phyloP scores from a whole-genome alignment of 2,329 filamentous ascomycete species.

The Epichloe uncinata region DNA sequence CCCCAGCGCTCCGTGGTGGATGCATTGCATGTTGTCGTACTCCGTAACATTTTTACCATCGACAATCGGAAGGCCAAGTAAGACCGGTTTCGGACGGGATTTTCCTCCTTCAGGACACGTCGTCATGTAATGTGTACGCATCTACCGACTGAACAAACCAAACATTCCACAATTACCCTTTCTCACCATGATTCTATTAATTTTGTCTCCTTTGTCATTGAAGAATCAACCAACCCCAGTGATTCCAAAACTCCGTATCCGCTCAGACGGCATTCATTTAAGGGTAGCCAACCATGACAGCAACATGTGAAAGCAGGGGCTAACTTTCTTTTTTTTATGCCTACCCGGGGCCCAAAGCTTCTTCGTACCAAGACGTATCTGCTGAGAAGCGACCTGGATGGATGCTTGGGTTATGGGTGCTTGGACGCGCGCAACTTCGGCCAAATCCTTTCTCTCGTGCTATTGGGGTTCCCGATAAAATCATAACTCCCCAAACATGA shows the following conservation, averaged over 20 bases:
- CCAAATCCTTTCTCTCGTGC: not conserved
- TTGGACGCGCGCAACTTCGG: not conserved
- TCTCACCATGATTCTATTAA: not conserved
- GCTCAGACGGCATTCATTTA: not conserved
- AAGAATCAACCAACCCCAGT: not conserved
- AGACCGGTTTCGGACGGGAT: too few species aligned
- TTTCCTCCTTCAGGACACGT: too few species aligned
- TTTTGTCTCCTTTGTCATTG: slow-evolving; percentile 6
- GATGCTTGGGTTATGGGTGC: not conserved
- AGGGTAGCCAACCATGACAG: not conserved
- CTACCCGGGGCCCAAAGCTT: not conserved
- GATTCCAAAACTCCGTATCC: slow-evolving; percentile 14
- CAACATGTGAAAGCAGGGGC: not conserved
- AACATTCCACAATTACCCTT: not conserved
- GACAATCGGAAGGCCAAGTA: too few species aligned
- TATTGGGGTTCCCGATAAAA: not conserved
- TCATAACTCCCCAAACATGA: not conserved
- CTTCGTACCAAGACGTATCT: not conserved
- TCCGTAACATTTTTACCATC: too few species aligned
- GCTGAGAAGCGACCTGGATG: not conserved
- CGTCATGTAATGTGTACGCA: too few species aligned
- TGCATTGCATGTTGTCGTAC: not conserved
- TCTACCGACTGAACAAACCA: not conserved
- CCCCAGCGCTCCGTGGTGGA: not conserved
- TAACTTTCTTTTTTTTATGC: too few species aligned